These are phyloP conservation scores for Eryngium alpinum DNA, from an alignment of 140 eudicot genomes.

Conservation along the genomic window DNA sequence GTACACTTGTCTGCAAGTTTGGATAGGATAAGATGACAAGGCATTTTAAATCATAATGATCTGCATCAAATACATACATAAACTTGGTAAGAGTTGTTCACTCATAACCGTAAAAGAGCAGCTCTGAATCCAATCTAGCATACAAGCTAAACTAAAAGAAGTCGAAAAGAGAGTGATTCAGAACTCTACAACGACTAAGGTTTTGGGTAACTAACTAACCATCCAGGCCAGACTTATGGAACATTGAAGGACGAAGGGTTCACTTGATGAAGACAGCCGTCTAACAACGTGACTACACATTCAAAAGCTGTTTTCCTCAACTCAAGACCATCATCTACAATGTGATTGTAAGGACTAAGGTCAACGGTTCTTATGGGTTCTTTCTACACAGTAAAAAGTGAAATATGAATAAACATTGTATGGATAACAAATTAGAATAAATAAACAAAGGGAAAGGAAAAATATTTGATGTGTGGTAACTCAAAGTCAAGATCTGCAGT, in stretches of 20 bases:
- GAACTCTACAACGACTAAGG: neutral
- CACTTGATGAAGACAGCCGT: slow-evolving; percentile 92
- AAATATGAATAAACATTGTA: neutral
- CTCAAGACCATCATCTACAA: slow-evolving; percentile 97
- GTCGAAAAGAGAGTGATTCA: neutral
- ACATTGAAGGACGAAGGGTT: slow-evolving; percentile 93
- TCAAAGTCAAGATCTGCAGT: neutral
- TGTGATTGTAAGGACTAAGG: slow-evolving; percentile 98
- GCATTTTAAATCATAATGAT: slow-evolving; percentile 99
- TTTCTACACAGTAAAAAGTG: slow-evolving; percentile 47
- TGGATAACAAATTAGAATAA: neutral
- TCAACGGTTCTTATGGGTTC: slow-evolving; percentile 95
- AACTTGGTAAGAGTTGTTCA: neutral
- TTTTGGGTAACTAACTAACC: slow-evolving; percentile 41
- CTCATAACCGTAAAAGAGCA: neutral
- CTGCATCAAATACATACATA: slow-evolving; percentile 29
- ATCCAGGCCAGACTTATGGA: slow-evolving; percentile 91
- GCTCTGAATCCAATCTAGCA: slow-evolving; percentile 2
- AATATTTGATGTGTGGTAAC: neutral
- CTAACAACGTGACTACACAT: slow-evolving; percentile 94
- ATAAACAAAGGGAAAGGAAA: neutral
- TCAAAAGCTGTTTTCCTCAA: slow-evolving; percentile 99
- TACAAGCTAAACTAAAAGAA: neutral
- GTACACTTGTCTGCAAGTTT: slow-evolving; percentile 98
- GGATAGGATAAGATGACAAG: slow-evolving; percentile 96